Percentiles rank a stretch among this genome's conserved stretches.
These are phyloP conservation scores for Diaporthe sp. DNA, from an alignment of 2,329 filamentous ascomycete species.

Conservation along the genomic window DNA sequence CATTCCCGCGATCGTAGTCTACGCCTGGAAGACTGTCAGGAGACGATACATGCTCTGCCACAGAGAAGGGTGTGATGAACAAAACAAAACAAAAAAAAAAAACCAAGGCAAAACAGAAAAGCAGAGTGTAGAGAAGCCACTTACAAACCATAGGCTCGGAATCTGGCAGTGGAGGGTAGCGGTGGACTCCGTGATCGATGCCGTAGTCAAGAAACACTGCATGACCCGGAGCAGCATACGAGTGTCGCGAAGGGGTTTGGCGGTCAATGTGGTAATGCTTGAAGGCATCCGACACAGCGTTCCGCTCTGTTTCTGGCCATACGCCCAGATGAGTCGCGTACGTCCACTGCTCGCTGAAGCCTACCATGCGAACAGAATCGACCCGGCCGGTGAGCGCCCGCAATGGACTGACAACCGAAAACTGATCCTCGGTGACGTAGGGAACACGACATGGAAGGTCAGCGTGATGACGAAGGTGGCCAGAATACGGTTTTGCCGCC, in stretches of 20 bases:
- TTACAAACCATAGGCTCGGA: conserved; percentile 38
- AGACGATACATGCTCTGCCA: background rate
- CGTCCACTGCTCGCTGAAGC: conserved; percentile 51
- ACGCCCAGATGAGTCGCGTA: conserved; percentile 31
- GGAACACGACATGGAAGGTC: conserved; percentile 32
- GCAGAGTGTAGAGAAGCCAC: background rate
- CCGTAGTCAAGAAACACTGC: conserved; percentile 38
- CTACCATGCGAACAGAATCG: conserved; percentile 51
- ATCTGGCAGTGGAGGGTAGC: conserved; percentile 37
- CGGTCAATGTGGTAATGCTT: conserved; percentile 32
- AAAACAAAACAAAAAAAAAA: background rate
- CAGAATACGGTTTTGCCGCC: conserved; percentile 33
- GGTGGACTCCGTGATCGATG: conserved; percentile 33
- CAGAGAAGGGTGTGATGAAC: too few species aligned
- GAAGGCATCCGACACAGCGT: conserved; percentile 1
- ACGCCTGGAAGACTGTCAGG: conserved; percentile 11
- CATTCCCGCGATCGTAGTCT: conserved; percentile 29
- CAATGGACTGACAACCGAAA: conserved; percentile 50
- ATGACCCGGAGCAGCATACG: conserved; percentile 31
- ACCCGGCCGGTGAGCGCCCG: conserved; percentile 47
- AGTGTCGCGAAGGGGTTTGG: conserved; percentile 35
- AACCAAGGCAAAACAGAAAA: background rate
- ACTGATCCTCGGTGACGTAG: conserved; percentile 50
- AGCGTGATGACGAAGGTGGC: conserved; percentile 35
- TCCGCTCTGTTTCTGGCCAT: conserved; percentile 34